These are phyloP conservation scores for Pseudogymnoascus sp. DNA, from an alignment of 2,329 filamentous ascomycete genomes.

Conservation along the genomic window DNA sequence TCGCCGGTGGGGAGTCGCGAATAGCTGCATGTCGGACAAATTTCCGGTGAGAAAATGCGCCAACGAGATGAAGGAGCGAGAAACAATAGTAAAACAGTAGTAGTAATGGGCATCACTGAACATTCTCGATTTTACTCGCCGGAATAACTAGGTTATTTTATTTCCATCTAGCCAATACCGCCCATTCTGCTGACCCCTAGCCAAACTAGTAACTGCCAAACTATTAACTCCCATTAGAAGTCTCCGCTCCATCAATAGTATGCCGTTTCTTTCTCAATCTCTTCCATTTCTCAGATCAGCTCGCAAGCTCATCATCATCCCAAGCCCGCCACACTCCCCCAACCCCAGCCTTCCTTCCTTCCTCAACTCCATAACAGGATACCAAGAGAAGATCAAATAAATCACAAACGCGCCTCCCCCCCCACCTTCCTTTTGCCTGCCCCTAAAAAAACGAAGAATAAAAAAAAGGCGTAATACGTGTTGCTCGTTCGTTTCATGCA, in stretches of 20 bases:
- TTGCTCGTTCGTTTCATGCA: not conserved
- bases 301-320: not conserved
- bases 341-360: not conserved
- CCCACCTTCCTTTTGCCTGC: not conserved
- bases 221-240: not conserved
- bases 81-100: not conserved
- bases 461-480: slow-evolving; percentile 4
- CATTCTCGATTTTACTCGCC: not conserved
- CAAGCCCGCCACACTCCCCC: not conserved
- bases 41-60: not conserved
- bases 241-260: not conserved
- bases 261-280: not conserved
- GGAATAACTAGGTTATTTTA: not conserved
- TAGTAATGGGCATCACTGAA: not conserved
- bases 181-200: not conserved
- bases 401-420: not conserved
- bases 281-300: not conserved
- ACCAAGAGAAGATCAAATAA: not conserved
- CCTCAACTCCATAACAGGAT: not conserved
- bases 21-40: not conserved
- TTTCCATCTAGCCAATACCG: not conserved
- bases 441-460: not conserved
- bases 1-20: not conserved
- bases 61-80: not conserved
- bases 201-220: too few relatives aligned